Base-by-base conservation (phyloP, 352 stramenopile genomes). In the Nothophytophthora sp. region DNA sequence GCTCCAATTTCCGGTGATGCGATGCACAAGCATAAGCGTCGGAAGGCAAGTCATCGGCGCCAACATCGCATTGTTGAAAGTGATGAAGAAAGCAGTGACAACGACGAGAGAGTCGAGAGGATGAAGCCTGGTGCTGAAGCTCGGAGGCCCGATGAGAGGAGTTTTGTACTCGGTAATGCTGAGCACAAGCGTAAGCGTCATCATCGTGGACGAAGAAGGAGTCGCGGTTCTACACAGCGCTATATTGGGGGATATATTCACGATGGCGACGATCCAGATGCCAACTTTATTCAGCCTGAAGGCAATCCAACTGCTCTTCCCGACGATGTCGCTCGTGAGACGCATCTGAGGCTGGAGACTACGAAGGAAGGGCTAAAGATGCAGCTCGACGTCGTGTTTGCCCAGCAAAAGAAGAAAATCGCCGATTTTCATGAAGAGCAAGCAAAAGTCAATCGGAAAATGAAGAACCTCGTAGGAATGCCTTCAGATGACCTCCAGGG, bases 211-310 rank as follows among this genome's bases (percentile, higher is more conserved):
- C 46, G 20, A 10, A 36, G 12, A 43, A 56, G 54, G 22, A 60
- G 66, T 15, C 50, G 27, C 36, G 45, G 54, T 30, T 28, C 45
- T n/a, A n/a, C 67, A 13, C 66, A 41, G 5, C 66, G 62, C 0
- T 96, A 83, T 24, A 67, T 94, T 44, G 86, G 86, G 10, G 86
- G 86, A 16, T 96, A 96, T 41, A 54, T 72, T 13, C 71, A 88
- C 15, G 50, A 67, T 7, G 59, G 44, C 10, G 67, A 86, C 37
- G 73, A 92, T 51, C 55, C 47, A 7, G 85, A 95, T 40, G 70
- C 73, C 4, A 67, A 23, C 8, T 93, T 96, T 44, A 94, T 96
- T 58, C 83, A 96, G 43, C 86, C 86, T 1, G 86, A 96, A 62
- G 84, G 87, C 24, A 79, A 94, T 27, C 64, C 84, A 16, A 61